Percentiles rank a stretch among this genome's conserved stretches.
phyloP scores from a whole-genome alignment of 805 yeast genomes.

The Saturnispora diversa region DNA sequence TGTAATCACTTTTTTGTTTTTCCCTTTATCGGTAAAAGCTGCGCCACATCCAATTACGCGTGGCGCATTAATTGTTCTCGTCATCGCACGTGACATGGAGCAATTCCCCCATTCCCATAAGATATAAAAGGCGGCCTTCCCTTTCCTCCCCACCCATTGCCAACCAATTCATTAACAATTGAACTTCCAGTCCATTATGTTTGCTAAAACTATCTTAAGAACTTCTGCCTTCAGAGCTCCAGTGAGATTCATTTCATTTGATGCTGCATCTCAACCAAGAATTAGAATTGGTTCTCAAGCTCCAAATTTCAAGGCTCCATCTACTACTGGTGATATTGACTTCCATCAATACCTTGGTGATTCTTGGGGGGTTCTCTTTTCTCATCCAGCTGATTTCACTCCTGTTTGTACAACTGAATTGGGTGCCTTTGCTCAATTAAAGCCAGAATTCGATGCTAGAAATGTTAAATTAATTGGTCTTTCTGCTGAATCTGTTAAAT shows the following conservation, averaged over 20 bases:
- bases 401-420: conserved; percentile 96
- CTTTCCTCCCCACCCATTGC: not conserved
- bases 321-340: conserved; percentile 75
- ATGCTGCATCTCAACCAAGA: conserved; percentile 49
- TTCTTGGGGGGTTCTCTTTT: conserved; percentile 81
- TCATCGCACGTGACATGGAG: too few species aligned
- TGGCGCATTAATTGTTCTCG: too few species aligned
- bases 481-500: conserved; percentile 74
- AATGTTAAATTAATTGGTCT: conserved; percentile 83
- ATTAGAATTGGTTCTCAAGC: conserved; percentile 77
- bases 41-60: too few species aligned
- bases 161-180: not conserved
- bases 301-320: conserved; percentile 78
- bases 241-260: conserved; percentile 36
- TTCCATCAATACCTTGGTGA: conserved; percentile 84
- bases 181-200: conserved; percentile 14
- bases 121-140: too few species aligned
- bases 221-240: conserved; percentile 16
- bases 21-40: too few species aligned
- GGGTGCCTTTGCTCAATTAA: conserved; percentile 85
- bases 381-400: conserved; percentile 95
- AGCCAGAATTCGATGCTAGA: conserved; percentile 82
- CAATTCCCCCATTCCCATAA: too few species aligned
- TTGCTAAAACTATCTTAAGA: conserved; percentile 17
- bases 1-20: too few species aligned